Percentiles rank a stretch among this genome's conserved stretches.
phyloP scores from a whole-genome alignment of 148 eudicot species.

The Rhododendron kiyosumense region DNA sequence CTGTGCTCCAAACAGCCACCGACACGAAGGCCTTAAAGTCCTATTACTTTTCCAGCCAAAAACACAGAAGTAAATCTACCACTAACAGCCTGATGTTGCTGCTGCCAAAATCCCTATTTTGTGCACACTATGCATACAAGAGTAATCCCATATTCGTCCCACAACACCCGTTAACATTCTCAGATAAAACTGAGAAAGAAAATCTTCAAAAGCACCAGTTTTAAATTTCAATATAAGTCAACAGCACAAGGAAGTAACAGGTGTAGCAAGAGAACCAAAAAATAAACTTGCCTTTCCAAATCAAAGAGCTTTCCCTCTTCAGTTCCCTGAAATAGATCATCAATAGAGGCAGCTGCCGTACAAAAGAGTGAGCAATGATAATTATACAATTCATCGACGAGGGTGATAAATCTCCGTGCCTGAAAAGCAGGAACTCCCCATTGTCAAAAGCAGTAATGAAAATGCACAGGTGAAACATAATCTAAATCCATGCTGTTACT shows the following conservation, averaged over 20 bases:
- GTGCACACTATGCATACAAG: background rate
- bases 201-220: background rate
- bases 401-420: constrained; percentile 97
- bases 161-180: background rate
- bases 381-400: constrained; percentile 88
- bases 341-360: constrained; percentile 77
- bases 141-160: background rate
- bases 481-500: background rate
- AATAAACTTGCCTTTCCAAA: constrained; percentile 70
- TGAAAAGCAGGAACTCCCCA: constrained; percentile 27
- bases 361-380: constrained; percentile 80
- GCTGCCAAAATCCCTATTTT: background rate
- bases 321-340: constrained; percentile 92
- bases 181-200: background rate
- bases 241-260: background rate
- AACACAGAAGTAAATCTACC: background rate
- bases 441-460: background rate
- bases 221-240: background rate
- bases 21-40: background rate
- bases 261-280: background rate
- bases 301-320: constrained; percentile 92
- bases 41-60: background rate
- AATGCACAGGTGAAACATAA: background rate
- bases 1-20: background rate
- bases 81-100: background rate